phyloP scores from a whole-genome alignment of 345 rosid species.

The Populus davidiana region DNA sequence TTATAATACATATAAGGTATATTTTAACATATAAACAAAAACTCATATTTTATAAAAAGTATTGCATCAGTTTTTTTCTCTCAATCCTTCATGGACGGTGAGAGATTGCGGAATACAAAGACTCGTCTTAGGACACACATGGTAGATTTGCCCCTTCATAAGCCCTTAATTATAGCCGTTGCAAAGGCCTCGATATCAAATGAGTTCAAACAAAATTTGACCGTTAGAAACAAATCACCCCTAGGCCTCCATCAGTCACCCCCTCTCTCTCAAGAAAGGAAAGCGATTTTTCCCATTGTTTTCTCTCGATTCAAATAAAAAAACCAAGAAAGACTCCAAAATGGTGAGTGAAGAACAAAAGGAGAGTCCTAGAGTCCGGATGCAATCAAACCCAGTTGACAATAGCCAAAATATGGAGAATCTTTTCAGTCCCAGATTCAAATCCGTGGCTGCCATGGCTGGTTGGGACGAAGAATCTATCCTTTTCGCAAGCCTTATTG shows the following conservation, averaged over 20 bases:
- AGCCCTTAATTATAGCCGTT: slow-evolving; percentile 25
- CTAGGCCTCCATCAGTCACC: neutral
- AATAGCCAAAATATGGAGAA: slow-evolving; percentile 30
- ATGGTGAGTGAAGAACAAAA: slow-evolving; percentile 46
- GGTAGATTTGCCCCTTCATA: neutral
- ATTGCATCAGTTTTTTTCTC: no score
- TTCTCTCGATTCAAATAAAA: neutral
- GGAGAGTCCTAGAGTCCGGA: slow-evolving; percentile 26
- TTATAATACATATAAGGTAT: no score
- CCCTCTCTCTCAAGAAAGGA: neutral
- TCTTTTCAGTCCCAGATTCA: slow-evolving; percentile 80
- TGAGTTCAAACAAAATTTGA: slow-evolving; percentile 9
- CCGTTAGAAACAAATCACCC: slow-evolving; percentile 4
- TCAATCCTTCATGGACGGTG: neutral
- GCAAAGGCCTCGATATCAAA: neutral
- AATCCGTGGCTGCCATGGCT: slow-evolving; percentile 83
- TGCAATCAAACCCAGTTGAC: slow-evolving; percentile 24
- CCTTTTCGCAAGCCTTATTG: slow-evolving; percentile 62
- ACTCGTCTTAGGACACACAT: neutral
- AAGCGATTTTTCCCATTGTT: neutral
- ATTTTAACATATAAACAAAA: no score
- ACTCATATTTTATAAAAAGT: no score
- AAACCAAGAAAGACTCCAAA: neutral
- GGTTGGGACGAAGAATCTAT: slow-evolving; percentile 98
- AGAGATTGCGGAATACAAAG: neutral